Conservation (phyloP, 352 stramenopile genomes). For the Phytophthora crassamura region DNA sequence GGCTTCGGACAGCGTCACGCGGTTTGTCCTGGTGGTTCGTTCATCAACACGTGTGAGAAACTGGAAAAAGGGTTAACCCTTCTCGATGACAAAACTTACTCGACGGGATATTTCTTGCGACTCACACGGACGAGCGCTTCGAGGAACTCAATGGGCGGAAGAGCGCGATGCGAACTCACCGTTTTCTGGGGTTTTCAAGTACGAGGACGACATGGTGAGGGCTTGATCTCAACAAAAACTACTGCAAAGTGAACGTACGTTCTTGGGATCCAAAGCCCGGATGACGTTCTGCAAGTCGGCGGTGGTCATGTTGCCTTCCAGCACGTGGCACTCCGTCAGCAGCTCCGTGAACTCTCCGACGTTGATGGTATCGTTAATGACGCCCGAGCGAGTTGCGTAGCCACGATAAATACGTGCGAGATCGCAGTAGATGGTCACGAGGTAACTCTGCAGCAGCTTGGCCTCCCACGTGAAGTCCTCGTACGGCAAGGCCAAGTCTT, state of each 20-base stretch:
- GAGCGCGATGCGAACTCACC: slow-evolving; percentile 47
- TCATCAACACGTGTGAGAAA: neutral
- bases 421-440: slow-evolving; percentile 74
- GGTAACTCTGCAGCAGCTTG: slow-evolving; percentile 77
- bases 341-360: slow-evolving; percentile 66
- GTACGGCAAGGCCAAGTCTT: slow-evolving; percentile 61
- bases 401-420: slow-evolving; percentile 77
- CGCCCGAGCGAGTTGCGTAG: slow-evolving; percentile 55
- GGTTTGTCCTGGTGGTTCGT: slow-evolving; percentile 46
- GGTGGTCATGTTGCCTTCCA: slow-evolving; percentile 53
- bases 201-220: slow-evolving; percentile 2
- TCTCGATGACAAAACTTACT: slow-evolving; percentile 43
- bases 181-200: slow-evolving; percentile 25
- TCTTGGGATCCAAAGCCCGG: slow-evolving; percentile 55
- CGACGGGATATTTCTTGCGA: slow-evolving; percentile 68
- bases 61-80: neutral
- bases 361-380: slow-evolving; percentile 53
- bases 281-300: slow-evolving; percentile 55
- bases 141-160: slow-evolving; percentile 70
- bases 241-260: slow-evolving; percentile 23
- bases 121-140: slow-evolving; percentile 68
- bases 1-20: slow-evolving; percentile 72
- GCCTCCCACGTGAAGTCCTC: slow-evolving; percentile 75
- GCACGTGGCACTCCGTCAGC: slow-evolving; percentile 69
- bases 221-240: neutral